A percentile compares a stretch with the other conserved stretches of the same genome.
phyloP scores from a whole-genome alignment of 1,139 yeast genomes.

The Scheffersomyces titani region DNA sequence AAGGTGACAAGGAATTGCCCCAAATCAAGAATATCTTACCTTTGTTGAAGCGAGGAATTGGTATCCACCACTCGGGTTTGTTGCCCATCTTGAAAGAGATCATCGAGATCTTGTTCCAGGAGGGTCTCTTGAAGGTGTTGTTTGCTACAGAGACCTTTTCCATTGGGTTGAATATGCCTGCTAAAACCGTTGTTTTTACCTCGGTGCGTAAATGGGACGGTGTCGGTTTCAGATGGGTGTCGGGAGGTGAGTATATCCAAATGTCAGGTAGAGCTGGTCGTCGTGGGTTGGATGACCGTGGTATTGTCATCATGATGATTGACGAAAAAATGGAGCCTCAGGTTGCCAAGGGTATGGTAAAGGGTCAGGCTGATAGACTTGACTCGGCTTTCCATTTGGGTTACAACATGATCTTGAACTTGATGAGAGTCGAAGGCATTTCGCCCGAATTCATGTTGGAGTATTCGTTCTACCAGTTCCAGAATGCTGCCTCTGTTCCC shows the following conservation, averaged over 20 bases:
- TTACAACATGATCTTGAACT: constrained; percentile 93
- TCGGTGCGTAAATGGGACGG: constrained; percentile 99
- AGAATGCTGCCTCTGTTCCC: constrained; percentile 89
- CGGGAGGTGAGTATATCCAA: constrained; percentile 98
- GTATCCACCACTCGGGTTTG: constrained; percentile 97
- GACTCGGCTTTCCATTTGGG: constrained; percentile 97
- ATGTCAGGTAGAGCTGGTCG: constrained; percentile 99
- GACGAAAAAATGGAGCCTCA: constrained; percentile 99
- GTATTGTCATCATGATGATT: constrained; percentile 98
- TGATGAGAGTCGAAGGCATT: constrained; percentile 96
- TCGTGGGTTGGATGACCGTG: constrained; percentile 98
- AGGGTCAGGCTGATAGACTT: constrained; percentile 94
- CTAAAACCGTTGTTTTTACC: constrained; percentile 96
- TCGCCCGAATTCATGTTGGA: constrained; percentile 98
- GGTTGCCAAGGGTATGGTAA: constrained; percentile 98
- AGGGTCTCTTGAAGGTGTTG: constrained; percentile 88
- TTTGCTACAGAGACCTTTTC: constrained; percentile 99
- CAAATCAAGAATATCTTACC: constrained; percentile 92
- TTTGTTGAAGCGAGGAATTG: constrained; percentile 88
- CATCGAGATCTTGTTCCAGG: constrained; percentile 94
- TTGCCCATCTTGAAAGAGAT: constrained; percentile 95
- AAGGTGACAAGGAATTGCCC: constrained; percentile 87
- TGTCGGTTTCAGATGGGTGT: constrained; percentile 94
- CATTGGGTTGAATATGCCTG: constrained; percentile 97
- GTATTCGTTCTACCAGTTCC: constrained; percentile 92